These are phyloP conservation scores for Acanthamoeba royreba DNA, from an alignment of 208 protist species.

Conservation along the genomic window DNA sequence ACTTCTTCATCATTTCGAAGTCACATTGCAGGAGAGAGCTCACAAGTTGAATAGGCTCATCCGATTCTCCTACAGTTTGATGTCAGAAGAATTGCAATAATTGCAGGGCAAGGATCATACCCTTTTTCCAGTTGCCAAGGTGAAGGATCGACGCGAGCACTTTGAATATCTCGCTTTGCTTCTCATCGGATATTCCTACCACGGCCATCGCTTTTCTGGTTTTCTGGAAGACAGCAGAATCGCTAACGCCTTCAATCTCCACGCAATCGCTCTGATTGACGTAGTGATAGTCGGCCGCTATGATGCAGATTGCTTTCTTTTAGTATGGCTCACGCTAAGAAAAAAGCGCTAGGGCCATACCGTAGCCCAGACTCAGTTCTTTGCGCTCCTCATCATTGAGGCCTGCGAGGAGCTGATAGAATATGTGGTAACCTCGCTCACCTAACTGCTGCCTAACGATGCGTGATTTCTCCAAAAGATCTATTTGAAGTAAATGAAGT, in stretches of 20 bases:
- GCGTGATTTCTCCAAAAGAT: conserved; percentile 60
- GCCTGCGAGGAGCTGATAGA: conserved; percentile 54
- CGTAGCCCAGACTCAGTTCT: neutral
- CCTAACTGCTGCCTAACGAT: conserved; percentile 16
- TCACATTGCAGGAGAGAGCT: neutral
- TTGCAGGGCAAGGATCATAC: neutral
- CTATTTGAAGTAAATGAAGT: too few relatives aligned
- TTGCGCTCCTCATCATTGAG: neutral
- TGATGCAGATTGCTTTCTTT: neutral
- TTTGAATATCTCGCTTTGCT: conserved; percentile 57
- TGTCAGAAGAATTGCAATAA: neutral
- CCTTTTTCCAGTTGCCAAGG: conserved; percentile 77
- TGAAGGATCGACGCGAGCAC: conserved; percentile 78
- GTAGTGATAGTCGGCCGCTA: neutral
- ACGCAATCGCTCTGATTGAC: conserved; percentile 61
- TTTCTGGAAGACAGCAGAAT: conserved; percentile 24
- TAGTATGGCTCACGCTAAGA: neutral
- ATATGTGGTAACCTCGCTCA: conserved; percentile 61
- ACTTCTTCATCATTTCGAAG: neutral
- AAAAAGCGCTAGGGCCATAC: neutral
- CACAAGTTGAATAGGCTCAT: neutral
- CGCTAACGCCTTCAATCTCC: conserved; percentile 42
- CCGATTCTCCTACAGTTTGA: neutral
- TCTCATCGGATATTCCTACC: neutral
- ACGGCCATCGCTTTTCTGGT: conserved; percentile 81